Evolutionary conservation across 257 asterid genomes (phyloP), one percentile per base, ranked within the genome.

Genomic region (Plantago major): DNA sequence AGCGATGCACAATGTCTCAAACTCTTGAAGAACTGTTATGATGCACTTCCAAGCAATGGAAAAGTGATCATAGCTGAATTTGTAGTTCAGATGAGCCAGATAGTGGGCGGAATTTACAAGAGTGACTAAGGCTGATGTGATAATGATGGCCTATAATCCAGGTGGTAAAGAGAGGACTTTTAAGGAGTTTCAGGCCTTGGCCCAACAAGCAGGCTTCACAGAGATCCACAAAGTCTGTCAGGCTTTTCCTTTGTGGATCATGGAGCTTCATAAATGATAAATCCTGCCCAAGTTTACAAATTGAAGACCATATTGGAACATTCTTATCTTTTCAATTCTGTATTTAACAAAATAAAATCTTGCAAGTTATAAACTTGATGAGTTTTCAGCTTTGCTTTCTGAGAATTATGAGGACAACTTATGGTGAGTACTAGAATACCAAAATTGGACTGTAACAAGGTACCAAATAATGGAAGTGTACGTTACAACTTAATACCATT

Each of bases 131-230:
- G 22, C 57, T 6, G 88, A 84, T 58, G 71, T 84, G n/a, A 51
- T 73, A 3, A 74, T 84, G 92, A 30, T 84, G 47, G 84, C 84
- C 9, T 78, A 73, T 49, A 71, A 64, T 26, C 78, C 86, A 9
- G 86, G 92, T 11, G 88, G 89, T 9, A 84, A 75, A 66, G 92
- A 84, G 60, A 73, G 92, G 73, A 71, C 86, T 3, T 74, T 71
- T 40, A 69, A 61, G 48, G 92, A 81, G 42, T 81, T 81, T 52
- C 70, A 69, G 66, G 82, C 77, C 0, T 59, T 81, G 76, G 88
- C 84, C 3, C 67, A 67, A 49, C 76, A 54, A 0, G 78, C 89
- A 28, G 86, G 92, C 22, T 84, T 81, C 61, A 59, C 6, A 40
- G 76, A 67, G 14, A 67, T 81, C 46, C 37, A 18, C 44, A 79